These are phyloP conservation scores for Solanum paucissectum DNA, from an alignment of 257 asterid genomes.

Conservation along the genomic window DNA sequence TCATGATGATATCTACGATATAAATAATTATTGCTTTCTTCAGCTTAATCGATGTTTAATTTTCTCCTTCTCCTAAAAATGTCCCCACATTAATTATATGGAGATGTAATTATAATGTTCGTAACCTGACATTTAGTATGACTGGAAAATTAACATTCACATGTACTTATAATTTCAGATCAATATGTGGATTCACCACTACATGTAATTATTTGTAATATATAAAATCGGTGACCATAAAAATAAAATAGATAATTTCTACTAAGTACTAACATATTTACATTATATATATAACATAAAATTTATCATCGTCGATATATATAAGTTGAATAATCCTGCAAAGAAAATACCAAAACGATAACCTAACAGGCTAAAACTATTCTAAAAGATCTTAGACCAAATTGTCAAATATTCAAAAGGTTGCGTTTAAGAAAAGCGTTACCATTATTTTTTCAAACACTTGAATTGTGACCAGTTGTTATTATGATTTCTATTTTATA, in stretches of 20 bases:
- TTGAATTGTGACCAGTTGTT: neutral
- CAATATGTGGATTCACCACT: neutral
- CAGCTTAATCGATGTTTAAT: neutral
- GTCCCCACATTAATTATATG: neutral
- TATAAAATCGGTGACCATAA: neutral
- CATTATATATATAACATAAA: neutral
- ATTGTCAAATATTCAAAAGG: neutral
- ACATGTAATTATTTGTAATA: too few species aligned
- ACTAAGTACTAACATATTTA: neutral
- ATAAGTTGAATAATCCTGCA: neutral
- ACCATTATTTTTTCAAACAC: neutral
- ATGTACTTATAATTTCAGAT: too few species aligned
- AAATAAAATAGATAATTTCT: neutral
- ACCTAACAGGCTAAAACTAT: neutral
- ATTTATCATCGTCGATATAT: neutral
- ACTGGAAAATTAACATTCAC: neutral
- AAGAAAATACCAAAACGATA: neutral
- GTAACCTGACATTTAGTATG: neutral
- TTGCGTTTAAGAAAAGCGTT: neutral
- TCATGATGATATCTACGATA: neutral
- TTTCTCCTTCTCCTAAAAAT: neutral
- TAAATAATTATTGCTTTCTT: neutral
- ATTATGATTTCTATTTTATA: neutral
- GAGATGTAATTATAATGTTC: neutral
- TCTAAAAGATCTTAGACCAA: neutral